phyloP scores from a whole-genome alignment of 345 rosid genomes.

The Gossypium thurberi region DNA sequence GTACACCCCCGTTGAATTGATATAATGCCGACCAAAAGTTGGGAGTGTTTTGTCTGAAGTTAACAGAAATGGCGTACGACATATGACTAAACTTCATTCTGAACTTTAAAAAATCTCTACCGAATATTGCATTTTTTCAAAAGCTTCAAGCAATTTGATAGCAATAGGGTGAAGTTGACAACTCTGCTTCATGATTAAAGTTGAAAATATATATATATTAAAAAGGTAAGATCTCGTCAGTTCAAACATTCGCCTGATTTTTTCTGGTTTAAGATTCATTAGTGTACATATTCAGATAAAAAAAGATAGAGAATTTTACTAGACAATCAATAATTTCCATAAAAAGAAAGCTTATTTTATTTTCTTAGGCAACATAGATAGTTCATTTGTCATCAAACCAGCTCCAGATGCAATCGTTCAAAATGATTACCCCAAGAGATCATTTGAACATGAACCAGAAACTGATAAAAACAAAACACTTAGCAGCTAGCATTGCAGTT shows the following conservation, averaged over 20 bases:
- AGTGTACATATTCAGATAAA: too few species aligned
- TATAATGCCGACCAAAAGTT: constrained; percentile 1
- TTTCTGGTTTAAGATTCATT: background rate
- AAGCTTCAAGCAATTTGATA: constrained; percentile 9
- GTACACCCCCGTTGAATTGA: background rate
- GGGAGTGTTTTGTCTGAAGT: background rate
- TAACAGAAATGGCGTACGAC: background rate
- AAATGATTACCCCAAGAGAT: background rate
- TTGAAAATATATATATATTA: background rate
- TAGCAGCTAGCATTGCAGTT: constrained; percentile 7
- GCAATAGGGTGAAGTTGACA: background rate
- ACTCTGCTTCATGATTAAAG: constrained; percentile 1
- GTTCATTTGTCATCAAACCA: constrained; percentile 10
- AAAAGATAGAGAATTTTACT: background rate
- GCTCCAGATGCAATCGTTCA: constrained; percentile 5
- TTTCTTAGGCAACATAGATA: background rate
- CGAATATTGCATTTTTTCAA: constrained; percentile 11
- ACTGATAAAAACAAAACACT: background rate
- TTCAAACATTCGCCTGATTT: background rate
- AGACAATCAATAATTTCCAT: background rate
- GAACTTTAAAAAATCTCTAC: constrained; percentile 8
- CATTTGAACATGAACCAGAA: constrained; percentile 3
- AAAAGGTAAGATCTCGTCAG: background rate
- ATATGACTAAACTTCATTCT: background rate
- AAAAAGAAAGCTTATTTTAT: constrained; percentile 5